Evolutionary conservation across 345 rosid species (phyloP).

Genomic region (Salix brachista): DNA sequence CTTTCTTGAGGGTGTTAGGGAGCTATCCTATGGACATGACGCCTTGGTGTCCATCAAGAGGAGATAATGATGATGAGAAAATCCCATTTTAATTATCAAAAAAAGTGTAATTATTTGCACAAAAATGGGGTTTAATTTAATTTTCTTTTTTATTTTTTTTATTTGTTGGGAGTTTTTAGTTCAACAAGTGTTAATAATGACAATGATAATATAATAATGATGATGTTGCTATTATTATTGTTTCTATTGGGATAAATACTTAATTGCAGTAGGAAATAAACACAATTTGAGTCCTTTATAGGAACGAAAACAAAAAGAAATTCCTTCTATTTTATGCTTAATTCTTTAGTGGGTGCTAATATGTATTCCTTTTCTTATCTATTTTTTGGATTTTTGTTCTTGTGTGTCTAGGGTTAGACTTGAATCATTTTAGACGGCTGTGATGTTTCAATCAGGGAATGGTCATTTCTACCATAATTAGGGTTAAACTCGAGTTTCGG

Average conservation of each 20-base stretch:
- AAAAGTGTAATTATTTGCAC: slow-evolving; percentile 21
- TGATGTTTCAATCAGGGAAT: background rate
- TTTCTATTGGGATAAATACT: slow-evolving; percentile 9
- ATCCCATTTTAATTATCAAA: background rate
- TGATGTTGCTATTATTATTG: background rate
- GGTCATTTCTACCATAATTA: background rate
- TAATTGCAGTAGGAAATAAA: no score
- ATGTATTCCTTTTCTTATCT: no score
- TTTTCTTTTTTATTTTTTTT: slow-evolving; percentile 5
- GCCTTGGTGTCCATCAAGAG: slow-evolving; percentile 73
- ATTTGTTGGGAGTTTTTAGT: slow-evolving; percentile 13
- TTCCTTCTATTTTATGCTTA: no score
- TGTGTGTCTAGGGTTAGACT: background rate
- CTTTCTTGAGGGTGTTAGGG: slow-evolving; percentile 90
- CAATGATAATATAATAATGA: background rate
- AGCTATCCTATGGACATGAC: slow-evolving; percentile 99
- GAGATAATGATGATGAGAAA: background rate
- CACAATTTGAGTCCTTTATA: no score
- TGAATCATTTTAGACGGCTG: background rate
- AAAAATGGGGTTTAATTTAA: slow-evolving; percentile 8
- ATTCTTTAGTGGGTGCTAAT: no score
- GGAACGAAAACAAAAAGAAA: no score
- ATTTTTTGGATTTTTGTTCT: background rate
- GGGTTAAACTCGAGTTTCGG: background rate
- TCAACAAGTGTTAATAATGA: background rate